A percentile compares a stretch with the other conserved stretches of the same genome.
Evolutionary conservation across 257 asterid genomes (phyloP).

Genomic region (Verbena officinalis): DNA sequence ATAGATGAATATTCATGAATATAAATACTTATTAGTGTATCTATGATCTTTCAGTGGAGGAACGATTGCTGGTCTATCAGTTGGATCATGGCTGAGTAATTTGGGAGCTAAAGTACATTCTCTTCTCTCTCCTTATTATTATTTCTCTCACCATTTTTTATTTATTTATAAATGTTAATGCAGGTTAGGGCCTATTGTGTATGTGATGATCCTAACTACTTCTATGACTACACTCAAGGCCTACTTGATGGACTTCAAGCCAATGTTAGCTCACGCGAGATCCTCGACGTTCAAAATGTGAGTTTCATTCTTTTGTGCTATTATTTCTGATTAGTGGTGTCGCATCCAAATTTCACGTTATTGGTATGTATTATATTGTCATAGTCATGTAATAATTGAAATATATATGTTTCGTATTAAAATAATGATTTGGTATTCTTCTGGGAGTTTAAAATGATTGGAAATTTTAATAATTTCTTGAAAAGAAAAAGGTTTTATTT

Average conservation of each 20-base stretch:
- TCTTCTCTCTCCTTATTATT: slow-evolving; percentile 16
- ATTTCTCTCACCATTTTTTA: not conserved
- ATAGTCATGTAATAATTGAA: too few relatives aligned
- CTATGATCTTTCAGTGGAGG: slow-evolving; percentile 77
- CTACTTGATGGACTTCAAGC: slow-evolving; percentile 87
- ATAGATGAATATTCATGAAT: too few relatives aligned
- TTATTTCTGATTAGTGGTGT: not conserved
- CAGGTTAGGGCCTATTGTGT: slow-evolving; percentile 88
- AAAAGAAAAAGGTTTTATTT: too few relatives aligned
- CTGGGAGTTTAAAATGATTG: too few relatives aligned
- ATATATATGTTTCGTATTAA: too few relatives aligned
- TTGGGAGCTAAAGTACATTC: slow-evolving; percentile 68
- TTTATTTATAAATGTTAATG: slow-evolving; percentile 18
- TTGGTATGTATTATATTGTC: too few relatives aligned
- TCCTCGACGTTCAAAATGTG: slow-evolving; percentile 74
- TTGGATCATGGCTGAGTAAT: slow-evolving; percentile 75
- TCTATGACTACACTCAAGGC: slow-evolving; percentile 73
- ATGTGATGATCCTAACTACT: slow-evolving; percentile 92
- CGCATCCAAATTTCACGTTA: too few relatives aligned
- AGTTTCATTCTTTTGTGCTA: slow-evolving; percentile 35
- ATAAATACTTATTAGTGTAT: slow-evolving; percentile 12
- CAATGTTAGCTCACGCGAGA: slow-evolving; percentile 71
- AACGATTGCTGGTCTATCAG: slow-evolving; percentile 87
- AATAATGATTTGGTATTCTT: too few relatives aligned
- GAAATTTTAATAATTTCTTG: too few relatives aligned